These are phyloP conservation scores for Prunus yedoensis DNA, from an alignment of 331 rosid species.

Conservation along the genomic window DNA sequence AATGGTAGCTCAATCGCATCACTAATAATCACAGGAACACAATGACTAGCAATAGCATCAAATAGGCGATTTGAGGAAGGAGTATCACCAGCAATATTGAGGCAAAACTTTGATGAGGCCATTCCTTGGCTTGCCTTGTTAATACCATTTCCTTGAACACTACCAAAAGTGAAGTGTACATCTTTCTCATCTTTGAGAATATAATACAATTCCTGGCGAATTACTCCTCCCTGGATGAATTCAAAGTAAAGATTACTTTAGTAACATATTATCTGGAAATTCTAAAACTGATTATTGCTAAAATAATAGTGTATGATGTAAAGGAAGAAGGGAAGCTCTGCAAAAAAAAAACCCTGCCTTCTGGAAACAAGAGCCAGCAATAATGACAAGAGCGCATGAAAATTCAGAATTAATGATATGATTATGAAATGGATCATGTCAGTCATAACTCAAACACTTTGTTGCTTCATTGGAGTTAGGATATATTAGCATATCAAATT, in stretches of 20 bases:
- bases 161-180: conserved; percentile 76
- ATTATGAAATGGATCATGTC: neutral
- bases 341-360: neutral
- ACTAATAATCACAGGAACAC: conserved; percentile 90
- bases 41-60: conserved; percentile 86
- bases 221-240: conserved; percentile 69
- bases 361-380: conserved; percentile 1
- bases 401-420: neutral
- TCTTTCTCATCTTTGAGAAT: conserved; percentile 87
- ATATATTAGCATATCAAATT: neutral
- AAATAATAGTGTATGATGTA: conserved; percentile 7
- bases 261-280: conserved; percentile 5
- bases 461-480: neutral
- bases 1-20: conserved; percentile 90
- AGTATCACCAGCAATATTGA: conserved; percentile 92
- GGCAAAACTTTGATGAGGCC: conserved; percentile 86
- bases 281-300: neutral
- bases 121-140: conserved; percentile 73
- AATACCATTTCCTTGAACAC: conserved; percentile 63
- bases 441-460: neutral
- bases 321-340: conserved; percentile 9
- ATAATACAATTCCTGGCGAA: conserved; percentile 87
- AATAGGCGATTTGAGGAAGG: conserved; percentile 95
- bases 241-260: conserved; percentile 15
- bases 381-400: conserved; percentile 2